Conservation (phyloP, 116 monocot species). For the Trichopus zeylanicus region DNA sequence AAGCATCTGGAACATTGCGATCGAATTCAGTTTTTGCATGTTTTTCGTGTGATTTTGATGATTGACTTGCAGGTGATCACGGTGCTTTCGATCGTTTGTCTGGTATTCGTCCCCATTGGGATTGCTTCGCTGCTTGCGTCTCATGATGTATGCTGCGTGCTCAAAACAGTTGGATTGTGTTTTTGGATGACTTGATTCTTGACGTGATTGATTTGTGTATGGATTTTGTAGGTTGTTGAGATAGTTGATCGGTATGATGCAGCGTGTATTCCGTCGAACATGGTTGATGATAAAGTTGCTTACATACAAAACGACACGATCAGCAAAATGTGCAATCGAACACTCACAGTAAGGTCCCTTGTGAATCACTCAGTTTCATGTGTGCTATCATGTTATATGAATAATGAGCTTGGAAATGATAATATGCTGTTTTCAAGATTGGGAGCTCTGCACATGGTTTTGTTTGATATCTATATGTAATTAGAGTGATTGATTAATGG, state of each 20-base stretch:
- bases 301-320: slow-evolving; percentile 35
- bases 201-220: background rate
- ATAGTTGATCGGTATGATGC: slow-evolving; percentile 71
- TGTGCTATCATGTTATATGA: too few relatives aligned
- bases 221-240: slow-evolving; percentile 65
- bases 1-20: background rate
- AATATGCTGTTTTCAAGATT: background rate
- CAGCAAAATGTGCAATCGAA: slow-evolving; percentile 53
- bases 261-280: slow-evolving; percentile 41
- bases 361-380: background rate
- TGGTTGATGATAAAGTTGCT: slow-evolving; percentile 35
- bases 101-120: slow-evolving; percentile 83
- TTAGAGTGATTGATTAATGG: too few relatives aligned
- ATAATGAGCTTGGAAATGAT: too few relatives aligned
- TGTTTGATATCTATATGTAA: background rate
- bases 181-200: background rate
- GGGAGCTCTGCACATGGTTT: background rate
- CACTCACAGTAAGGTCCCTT: slow-evolving; percentile 35
- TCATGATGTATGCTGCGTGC: slow-evolving; percentile 40
- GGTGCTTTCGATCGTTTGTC: slow-evolving; percentile 56
- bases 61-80: slow-evolving; percentile 56
- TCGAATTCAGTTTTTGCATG: background rate
- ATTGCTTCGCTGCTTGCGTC: slow-evolving; percentile 67
- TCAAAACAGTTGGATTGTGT: background rate
- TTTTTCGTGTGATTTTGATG: background rate